Base-by-base conservation (phyloP, 2,329 filamentous ascomycete genomes). In the Sporothrix mexicana region DNA sequence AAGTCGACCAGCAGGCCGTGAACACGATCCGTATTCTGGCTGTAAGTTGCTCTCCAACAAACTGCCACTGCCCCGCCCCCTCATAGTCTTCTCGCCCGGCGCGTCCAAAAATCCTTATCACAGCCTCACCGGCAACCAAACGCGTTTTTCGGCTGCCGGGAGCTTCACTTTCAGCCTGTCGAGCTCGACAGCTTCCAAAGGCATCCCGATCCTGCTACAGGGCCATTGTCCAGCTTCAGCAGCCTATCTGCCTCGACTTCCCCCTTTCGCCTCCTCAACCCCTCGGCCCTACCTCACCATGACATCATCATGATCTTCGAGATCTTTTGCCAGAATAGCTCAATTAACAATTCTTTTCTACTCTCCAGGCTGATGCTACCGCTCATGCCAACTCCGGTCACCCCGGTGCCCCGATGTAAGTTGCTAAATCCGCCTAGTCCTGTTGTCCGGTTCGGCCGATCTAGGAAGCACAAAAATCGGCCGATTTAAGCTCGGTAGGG, bases 1-100 rank as follows among this genome's bases (percentile, higher is more conserved):
- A 98, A 80, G 84, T 91, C 81, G 96, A 99, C 84, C 87, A 92
- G 88, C 90, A 94, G 85, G 93, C 94, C 82, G 94, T 99, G 87
- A 98, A 98, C 92, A 97, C 95, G 84, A 98, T 99, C 88, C 93
- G 96, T 84, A 85, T 94, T 82, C 90, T 99, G 80, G 95, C 96
- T 83, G 96, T 98, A 92, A 84, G 94, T 91, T 23, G 12, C n/a
- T 25, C 20, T 20, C 25, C 49, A 67, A 53, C 20, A 8, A 36
- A 20, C n/a, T 71, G 20, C 20, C 30, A 51, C 51, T 76, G 71
- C 72, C 74, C 74, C 74, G 74, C 75, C 77, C 72, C 75, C 77
- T 73, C 69, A 67, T 57, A 55, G 8, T 51, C 25, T 49, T 30
- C 20, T 23, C 36, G 23, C 10, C 23, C 9, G 36, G 51, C 68